Percentiles rank a stretch among this genome's conserved stretches.
Evolutionary conservation across 2,329 filamentous ascomycete genomes (phyloP).

Genomic region (Sclerotinia subarctica): DNA sequence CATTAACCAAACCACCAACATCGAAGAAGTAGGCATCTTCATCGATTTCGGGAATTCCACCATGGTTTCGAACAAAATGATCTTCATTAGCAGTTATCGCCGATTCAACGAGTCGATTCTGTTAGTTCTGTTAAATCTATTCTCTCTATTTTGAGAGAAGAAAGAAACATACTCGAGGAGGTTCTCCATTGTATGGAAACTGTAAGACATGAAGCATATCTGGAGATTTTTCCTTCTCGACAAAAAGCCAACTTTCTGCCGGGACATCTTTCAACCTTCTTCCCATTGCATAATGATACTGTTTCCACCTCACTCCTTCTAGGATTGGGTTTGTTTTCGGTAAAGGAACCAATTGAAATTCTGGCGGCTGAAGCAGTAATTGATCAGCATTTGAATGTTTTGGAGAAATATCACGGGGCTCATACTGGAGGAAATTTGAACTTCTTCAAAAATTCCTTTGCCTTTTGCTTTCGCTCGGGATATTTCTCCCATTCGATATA

Average conservation of each 20-base stretch:
- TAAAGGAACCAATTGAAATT: conserved; percentile 55
- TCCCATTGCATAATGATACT: conserved; percentile 55
- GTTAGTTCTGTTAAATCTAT: neutral
- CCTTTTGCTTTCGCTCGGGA: conserved; percentile 62
- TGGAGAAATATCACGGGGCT: neutral
- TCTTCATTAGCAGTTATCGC: conserved; percentile 57
- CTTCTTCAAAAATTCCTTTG: conserved; percentile 51
- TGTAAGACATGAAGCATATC: conserved; percentile 62
- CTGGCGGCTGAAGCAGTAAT: conserved; percentile 40
- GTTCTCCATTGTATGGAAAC: conserved; percentile 63
- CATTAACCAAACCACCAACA: conserved; percentile 28
- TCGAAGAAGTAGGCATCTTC: conserved; percentile 35
- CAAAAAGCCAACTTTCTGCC: conserved; percentile 56
- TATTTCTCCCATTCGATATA: conserved; percentile 71
- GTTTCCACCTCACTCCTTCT: conserved; percentile 54
- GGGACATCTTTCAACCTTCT: conserved; percentile 47
- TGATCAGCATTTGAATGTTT: neutral
- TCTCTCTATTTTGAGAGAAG: neutral
- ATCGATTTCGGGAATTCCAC: conserved; percentile 65
- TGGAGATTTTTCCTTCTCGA: conserved; percentile 54
- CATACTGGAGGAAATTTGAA: conserved; percentile 46
- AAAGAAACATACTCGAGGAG: conserved; percentile 43
- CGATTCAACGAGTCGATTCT: conserved; percentile 49
- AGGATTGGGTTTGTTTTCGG: conserved; percentile 57
- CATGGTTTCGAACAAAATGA: conserved; percentile 71